Evolutionary conservation across 495 filamentous ascomycete species (phyloP).

Genomic region (Neurospora terricola): DNA sequence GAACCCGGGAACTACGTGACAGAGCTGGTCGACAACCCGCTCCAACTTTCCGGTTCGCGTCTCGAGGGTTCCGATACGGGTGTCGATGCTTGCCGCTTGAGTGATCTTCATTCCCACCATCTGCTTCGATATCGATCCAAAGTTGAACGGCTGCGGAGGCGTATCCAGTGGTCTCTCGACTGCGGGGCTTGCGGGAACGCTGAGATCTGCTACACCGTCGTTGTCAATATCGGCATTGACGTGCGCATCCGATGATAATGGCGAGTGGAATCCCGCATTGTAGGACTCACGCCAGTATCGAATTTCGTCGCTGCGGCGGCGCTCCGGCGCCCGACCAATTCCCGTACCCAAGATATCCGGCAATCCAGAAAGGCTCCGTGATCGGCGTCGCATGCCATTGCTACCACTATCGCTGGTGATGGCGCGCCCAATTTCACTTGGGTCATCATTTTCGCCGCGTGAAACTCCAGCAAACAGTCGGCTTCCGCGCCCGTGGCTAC

Average conservation of each 20-base stretch:
- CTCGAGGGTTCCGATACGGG: constrained; percentile 37
- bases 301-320: constrained; percentile 47
- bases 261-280: constrained; percentile 35
- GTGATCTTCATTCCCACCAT: constrained; percentile 46
- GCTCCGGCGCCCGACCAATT: constrained; percentile 11
- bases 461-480: constrained; percentile 2
- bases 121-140: constrained; percentile 31
- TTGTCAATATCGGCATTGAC: constrained; percentile 31
- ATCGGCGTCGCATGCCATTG: constrained; percentile 34
- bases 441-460: constrained; percentile 22
- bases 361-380: constrained; percentile 44
- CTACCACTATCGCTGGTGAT: constrained; percentile 36
- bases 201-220: constrained; percentile 21
- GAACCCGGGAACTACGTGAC: constrained; percentile 30
- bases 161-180: constrained; percentile 26
- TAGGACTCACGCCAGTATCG: constrained; percentile 48
- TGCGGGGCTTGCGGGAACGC: constrained; percentile 21
- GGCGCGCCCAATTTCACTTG: constrained; percentile 42
- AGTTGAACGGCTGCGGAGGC: constrained; percentile 44
- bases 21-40: constrained; percentile 32
- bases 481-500: constrained; percentile 37
- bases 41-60: constrained; percentile 37
- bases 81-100: constrained; percentile 40
- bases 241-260: constrained; percentile 35
- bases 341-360: constrained; percentile 20